phyloP scores from a whole-genome alignment of 768 basidiomycete genomes.

The Nidularia pulvinata region DNA sequence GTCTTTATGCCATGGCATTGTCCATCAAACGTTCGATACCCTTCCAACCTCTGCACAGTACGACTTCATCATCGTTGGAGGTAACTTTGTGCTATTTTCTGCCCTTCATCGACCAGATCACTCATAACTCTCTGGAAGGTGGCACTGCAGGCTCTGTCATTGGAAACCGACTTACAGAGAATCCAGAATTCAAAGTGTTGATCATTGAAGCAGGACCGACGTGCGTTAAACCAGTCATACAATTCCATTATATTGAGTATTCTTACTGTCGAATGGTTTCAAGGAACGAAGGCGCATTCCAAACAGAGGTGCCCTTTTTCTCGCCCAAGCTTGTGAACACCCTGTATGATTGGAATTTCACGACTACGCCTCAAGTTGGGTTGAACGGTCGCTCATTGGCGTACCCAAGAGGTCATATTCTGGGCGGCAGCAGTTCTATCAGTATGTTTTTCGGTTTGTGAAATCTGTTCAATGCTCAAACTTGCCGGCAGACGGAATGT shows the following conservation, averaged over 20 bases:
- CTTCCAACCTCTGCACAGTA: neutral
- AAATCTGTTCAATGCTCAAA: too few relatives aligned
- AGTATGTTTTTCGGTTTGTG: conserved; percentile 13
- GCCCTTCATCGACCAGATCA: neutral
- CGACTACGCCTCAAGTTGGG: conserved; percentile 20
- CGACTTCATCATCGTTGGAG: neutral
- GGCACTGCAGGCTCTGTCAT: conserved; percentile 24
- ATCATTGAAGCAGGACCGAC: conserved; percentile 26
- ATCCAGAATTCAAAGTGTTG: conserved; percentile 16
- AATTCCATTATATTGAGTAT: neutral
- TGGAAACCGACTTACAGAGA: conserved; percentile 25
- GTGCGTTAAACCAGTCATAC: conserved; percentile 8
- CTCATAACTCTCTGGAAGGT: conserved; percentile 6
- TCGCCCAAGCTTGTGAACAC: conserved; percentile 5
- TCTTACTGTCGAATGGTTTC: neutral
- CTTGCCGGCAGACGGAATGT: neutral
- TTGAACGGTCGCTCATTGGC: conserved; percentile 17
- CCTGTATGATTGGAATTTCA: conserved; percentile 28
- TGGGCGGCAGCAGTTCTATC: conserved; percentile 27
- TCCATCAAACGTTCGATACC: too few relatives aligned
- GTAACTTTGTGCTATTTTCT: neutral
- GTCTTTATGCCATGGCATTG: too few relatives aligned
- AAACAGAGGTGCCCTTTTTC: conserved; percentile 11
- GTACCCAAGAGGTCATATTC: conserved; percentile 22
- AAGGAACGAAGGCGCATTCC: conserved; percentile 13